phyloP scores from a whole-genome alignment of 345 rosid genomes.

The Populus nigra region DNA sequence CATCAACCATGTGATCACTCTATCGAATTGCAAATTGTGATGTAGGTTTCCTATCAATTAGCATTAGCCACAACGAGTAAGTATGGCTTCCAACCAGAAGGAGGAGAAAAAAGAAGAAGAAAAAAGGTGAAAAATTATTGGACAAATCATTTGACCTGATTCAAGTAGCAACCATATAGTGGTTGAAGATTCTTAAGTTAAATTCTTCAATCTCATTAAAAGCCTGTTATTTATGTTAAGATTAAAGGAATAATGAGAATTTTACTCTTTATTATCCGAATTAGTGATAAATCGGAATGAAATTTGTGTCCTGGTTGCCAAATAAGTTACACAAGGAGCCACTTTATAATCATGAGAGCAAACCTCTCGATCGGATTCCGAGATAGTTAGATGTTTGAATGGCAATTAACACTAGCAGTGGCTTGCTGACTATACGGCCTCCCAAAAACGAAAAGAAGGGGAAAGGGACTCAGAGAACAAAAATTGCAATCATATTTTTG shows the following conservation, averaged over 20 bases:
- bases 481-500: not conserved
- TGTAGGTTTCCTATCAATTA: no score
- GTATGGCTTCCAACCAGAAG: not conserved
- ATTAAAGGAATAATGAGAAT: not conserved
- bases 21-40: no score
- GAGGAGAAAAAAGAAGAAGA: not conserved
- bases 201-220: not conserved
- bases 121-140: not conserved
- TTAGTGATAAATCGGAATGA: not conserved
- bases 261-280: not conserved
- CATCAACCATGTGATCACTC: not conserved
- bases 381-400: not conserved
- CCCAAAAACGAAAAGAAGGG: not conserved
- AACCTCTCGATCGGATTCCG: no score
- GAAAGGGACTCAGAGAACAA: no score
- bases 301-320: not conserved
- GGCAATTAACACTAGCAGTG: not conserved
- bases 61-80: not conserved
- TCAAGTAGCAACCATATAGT: not conserved
- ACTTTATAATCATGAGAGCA: not conserved
- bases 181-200: not conserved
- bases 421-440: not conserved
- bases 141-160: not conserved
- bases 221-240: no score
- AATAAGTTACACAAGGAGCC: not conserved